Conservation (phyloP, 78 protist species). For the Dictyostelium brefeldianum region DNA sequence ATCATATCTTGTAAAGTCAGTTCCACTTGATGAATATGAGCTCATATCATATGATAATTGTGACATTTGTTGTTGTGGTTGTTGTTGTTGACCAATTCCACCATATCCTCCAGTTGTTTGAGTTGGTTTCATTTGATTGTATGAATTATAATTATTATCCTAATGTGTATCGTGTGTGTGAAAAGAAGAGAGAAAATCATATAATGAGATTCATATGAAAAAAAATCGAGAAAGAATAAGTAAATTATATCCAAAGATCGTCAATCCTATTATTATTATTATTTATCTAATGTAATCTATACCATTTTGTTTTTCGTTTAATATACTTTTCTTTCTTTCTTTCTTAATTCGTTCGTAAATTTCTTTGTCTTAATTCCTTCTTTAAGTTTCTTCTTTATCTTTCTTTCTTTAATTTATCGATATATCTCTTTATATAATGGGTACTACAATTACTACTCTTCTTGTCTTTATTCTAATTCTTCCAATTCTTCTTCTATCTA, state of each 20-base stretch:
- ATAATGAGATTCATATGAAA: background rate
- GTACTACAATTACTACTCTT: too few species aligned
- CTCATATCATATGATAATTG: conserved; percentile 1
- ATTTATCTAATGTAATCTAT: background rate
- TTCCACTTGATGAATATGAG: background rate
- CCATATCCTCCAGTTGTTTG: background rate
- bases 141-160: conserved; percentile 9
- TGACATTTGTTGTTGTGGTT: background rate
- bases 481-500: too few species aligned
- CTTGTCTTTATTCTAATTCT: too few species aligned
- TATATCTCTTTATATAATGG: too few species aligned
- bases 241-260: background rate
- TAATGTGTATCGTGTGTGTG: background rate
- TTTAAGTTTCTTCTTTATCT: too few species aligned
- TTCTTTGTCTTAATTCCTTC: background rate
- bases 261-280: background rate
- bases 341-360: background rate
- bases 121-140: conserved; percentile 3
- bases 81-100: background rate
- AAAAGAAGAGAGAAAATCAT: too few species aligned
- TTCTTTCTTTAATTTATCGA: too few species aligned
- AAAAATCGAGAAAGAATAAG: background rate
- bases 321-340: background rate
- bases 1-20: conserved; percentile 20
- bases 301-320: background rate